A percentile compares a stretch with the other conserved stretches of the same genome.
These are phyloP conservation scores for Nothophaeocryptopus gaeumannii DNA, from an alignment of 2,329 filamentous ascomycete species.

Conservation along the genomic window DNA sequence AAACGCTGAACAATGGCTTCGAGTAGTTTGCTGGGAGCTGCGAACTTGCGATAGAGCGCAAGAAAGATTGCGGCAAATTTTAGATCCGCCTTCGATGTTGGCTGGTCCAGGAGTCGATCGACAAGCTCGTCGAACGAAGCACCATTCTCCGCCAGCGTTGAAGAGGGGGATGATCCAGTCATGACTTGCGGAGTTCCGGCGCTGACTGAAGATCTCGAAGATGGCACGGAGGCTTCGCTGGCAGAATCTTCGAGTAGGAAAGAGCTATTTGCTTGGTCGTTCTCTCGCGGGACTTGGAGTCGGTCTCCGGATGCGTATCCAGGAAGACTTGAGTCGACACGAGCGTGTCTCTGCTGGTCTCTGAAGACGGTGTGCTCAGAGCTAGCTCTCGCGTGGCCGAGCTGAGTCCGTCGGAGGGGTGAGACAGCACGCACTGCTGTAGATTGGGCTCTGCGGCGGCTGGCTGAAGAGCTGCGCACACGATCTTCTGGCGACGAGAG, in stretches of 20 bases:
- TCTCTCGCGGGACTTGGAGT: conserved; percentile 36
- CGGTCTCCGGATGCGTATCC: conserved; percentile 27
- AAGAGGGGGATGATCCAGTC: conserved; percentile 17
- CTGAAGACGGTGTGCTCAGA: conserved; percentile 43
- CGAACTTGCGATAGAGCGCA: conserved; percentile 91
- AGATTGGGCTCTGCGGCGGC: conserved; percentile 45
- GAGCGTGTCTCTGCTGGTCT: conserved; percentile 29
- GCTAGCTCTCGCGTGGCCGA: conserved; percentile 46
- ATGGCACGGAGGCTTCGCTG: conserved; percentile 54
- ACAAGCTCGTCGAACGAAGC: conserved; percentile 60
- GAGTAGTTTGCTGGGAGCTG: conserved; percentile 74
- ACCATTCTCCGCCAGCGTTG: conserved; percentile 52
- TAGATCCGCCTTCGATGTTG: conserved; percentile 79
- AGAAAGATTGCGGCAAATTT: conserved; percentile 89
- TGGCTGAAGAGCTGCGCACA: conserved; percentile 28
- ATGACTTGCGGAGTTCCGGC: conserved; percentile 50
- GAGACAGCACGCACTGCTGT: conserved; percentile 43
- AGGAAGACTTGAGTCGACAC: conserved; percentile 35
- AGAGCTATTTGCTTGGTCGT: conserved; percentile 51
- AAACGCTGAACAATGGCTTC: conserved; percentile 74
- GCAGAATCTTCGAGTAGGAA: conserved; percentile 70
- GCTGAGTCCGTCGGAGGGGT: conserved; percentile 35
- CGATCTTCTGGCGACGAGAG: conserved; percentile 12
- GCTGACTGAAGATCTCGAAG: conserved; percentile 65
- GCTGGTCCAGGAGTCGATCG: conserved; percentile 77